A percentile compares a stretch with the other conserved stretches of the same genome.
Conservation (phyloP, 2,329 filamentous ascomycete genomes). For the Saccharata proteae region DNA sequence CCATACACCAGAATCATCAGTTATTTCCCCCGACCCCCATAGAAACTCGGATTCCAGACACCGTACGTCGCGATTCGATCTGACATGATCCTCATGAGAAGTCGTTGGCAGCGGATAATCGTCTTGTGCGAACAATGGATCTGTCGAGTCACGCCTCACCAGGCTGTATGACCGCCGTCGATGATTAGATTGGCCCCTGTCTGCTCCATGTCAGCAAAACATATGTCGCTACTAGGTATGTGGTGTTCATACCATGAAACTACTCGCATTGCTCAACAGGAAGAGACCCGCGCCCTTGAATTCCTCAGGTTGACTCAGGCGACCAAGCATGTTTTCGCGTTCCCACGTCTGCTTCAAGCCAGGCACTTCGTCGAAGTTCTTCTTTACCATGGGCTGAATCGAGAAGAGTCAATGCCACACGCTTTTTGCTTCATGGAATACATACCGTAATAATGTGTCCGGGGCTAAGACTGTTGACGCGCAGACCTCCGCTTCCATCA, state of each 20-base stretch:
- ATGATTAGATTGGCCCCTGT: slow-evolving; percentile 22
- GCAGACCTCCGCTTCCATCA: slow-evolving; percentile 51
- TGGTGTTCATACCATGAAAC: slow-evolving; percentile 19
- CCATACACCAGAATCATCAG: no score
- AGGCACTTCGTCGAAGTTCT: slow-evolving; percentile 62
- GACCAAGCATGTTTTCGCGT: slow-evolving; percentile 66
- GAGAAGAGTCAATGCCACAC: not conserved
- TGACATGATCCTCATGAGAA: no score
- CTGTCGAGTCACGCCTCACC: no score
- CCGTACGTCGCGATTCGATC: no score
- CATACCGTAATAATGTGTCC: slow-evolving; percentile 59
- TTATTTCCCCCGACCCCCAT: no score
- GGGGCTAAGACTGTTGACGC: slow-evolving; percentile 67
- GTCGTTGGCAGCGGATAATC: not conserved
- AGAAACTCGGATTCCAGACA: no score
- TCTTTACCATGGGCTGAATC: slow-evolving; percentile 57
- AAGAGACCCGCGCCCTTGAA: slow-evolving; percentile 23
- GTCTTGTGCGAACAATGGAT: slow-evolving; percentile 2
- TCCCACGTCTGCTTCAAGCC: slow-evolving; percentile 54
- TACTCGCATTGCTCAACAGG: slow-evolving; percentile 22
- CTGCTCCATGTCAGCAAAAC: slow-evolving; percentile 10
- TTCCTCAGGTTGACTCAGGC: slow-evolving; percentile 21
- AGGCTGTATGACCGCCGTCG: slow-evolving; percentile 23
- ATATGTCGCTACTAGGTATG: not conserved
- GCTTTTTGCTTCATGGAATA: not conserved